Base-by-base conservation (phyloP, 495 filamentous ascomycete species). In the Annulohypoxylon nitens region DNA sequence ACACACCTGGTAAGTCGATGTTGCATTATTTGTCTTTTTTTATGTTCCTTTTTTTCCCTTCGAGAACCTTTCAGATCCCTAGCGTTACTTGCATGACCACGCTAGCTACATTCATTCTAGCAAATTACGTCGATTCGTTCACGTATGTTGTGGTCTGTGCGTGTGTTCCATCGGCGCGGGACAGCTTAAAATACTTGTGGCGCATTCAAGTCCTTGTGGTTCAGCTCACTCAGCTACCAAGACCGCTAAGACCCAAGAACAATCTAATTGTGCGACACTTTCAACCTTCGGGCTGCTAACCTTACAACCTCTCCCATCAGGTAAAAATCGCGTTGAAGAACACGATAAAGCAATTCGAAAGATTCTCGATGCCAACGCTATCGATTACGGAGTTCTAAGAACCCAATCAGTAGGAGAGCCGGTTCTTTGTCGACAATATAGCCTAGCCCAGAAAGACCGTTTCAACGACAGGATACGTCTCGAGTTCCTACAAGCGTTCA, bases 401-500 rank as follows among this genome's bases (percentile, higher is more conserved):
- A 45, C 60, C 34, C 10, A 6, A 8, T 26, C 64, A 0, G 55
- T 54, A 2, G 74, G 73, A 11, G 26, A 34, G 1, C 33, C 30
- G 20, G 51, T 59, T 16, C 23, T 70, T 16, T 78, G 76, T 61
- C 76, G 76, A 36, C 69, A 63, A 4, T 78, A 74, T 45, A 41
- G 50, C 8, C 34, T 76, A 16, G 62, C 64, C 11, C 55, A 45
- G n/a, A 57, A 67, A 16, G 39, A 76, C 18, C 71, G 76, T 11
- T 54, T 67, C 18, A 71, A 72, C 66, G 70, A 73, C 12, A 54
- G 25, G 11, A 33, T 54, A 30, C 69, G 69, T 6, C 67, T 75
- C 53, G 39, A 58, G 1, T 77, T 77, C 47, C 51, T 78, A 1
- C 71, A 77, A 36, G 47, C 65, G 36, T 78, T 78, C 33, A 69